A percentile compares a stretch with the other conserved stretches of the same genome.
Evolutionary conservation across 352 stramenopile species (phyloP).

Genomic region (Globisporangium heterothallicum): DNA sequence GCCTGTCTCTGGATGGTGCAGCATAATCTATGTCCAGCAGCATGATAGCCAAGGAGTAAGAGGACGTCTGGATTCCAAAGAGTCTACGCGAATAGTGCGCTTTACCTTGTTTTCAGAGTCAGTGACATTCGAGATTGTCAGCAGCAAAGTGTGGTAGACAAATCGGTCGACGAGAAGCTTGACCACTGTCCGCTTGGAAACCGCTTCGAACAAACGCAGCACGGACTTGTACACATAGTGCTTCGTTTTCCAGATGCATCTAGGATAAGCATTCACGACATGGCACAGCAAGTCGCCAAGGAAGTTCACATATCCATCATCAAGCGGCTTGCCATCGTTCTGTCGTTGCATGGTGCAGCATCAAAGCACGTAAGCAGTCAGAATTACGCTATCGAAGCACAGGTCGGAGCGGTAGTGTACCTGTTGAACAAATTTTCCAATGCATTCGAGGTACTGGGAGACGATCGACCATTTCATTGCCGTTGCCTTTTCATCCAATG

Average conservation of each 20-base stretch:
- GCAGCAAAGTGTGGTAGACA: slow-evolving; percentile 51
- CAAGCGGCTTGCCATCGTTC: slow-evolving; percentile 21
- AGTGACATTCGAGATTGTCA: slow-evolving; percentile 64
- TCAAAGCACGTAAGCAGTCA: neutral
- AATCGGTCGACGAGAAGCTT: slow-evolving; percentile 44
- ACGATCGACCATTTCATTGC: slow-evolving; percentile 54
- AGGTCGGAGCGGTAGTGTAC: too few relatives aligned
- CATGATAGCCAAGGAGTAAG: neutral
- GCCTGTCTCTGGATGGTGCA: slow-evolving; percentile 79
- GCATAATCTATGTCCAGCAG: slow-evolving; percentile 20
- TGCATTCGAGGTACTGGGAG: slow-evolving; percentile 52
- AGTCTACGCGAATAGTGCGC: too few relatives aligned
- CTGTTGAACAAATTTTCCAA: slow-evolving; percentile 49
- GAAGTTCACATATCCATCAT: slow-evolving; percentile 48
- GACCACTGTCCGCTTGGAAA: slow-evolving; percentile 29
- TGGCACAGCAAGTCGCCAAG: slow-evolving; percentile 53
- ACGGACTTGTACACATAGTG: slow-evolving; percentile 48
- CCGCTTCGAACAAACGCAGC: slow-evolving; percentile 30
- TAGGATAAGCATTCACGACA: slow-evolving; percentile 54
- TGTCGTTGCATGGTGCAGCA: too few relatives aligned
- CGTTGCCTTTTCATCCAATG: slow-evolving; percentile 39
- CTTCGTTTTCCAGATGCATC: slow-evolving; percentile 61
- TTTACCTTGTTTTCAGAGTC: slow-evolving; percentile 19
- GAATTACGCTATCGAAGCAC: too few relatives aligned
- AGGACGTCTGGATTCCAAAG: neutral